Conservation (phyloP, 495 filamentous ascomycete species). For the Xylaria curta region DNA sequence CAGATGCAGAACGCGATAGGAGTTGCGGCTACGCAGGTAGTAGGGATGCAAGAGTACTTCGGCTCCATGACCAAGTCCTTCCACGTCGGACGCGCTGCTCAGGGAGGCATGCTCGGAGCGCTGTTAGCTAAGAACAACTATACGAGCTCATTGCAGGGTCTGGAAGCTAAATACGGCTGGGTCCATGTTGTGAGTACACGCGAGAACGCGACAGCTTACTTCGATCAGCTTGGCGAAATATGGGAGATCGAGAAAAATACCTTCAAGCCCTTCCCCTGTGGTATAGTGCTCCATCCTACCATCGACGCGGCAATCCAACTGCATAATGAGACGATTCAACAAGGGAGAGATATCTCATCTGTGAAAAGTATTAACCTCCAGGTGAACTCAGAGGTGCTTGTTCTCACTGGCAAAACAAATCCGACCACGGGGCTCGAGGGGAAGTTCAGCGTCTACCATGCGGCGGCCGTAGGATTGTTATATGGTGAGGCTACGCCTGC, state of each 20-base stretch:
- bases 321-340: conserved; percentile 42
- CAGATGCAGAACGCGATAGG: conserved; percentile 60
- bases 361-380: conserved; percentile 42
- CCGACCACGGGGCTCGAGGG: conserved; percentile 58
- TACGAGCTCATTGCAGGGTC: conserved; percentile 52
- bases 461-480: conserved; percentile 55
- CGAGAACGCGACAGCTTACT: conserved; percentile 41
- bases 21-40: conserved; percentile 58
- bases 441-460: conserved; percentile 63
- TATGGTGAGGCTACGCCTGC: conserved; percentile 58
- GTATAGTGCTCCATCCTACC: conserved; percentile 62
- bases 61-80: conserved; percentile 63
- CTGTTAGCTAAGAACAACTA: conserved; percentile 54
- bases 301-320: conserved; percentile 60
- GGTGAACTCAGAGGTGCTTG: conserved; percentile 60
- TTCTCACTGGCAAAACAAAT: conserved; percentile 58
- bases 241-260: conserved; percentile 62
- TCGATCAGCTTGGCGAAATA: conserved; percentile 41
- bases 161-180: conserved; percentile 63
- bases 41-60: conserved; percentile 60
- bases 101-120: conserved; percentile 58
- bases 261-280: conserved; percentile 65
- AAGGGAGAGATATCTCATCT: conserved; percentile 36
- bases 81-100: conserved; percentile 59
- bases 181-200: conserved; percentile 55